Evolutionary conservation across 2,329 filamentous ascomycete species (phyloP).

Genomic region (Fonsecaea erecta): DNA sequence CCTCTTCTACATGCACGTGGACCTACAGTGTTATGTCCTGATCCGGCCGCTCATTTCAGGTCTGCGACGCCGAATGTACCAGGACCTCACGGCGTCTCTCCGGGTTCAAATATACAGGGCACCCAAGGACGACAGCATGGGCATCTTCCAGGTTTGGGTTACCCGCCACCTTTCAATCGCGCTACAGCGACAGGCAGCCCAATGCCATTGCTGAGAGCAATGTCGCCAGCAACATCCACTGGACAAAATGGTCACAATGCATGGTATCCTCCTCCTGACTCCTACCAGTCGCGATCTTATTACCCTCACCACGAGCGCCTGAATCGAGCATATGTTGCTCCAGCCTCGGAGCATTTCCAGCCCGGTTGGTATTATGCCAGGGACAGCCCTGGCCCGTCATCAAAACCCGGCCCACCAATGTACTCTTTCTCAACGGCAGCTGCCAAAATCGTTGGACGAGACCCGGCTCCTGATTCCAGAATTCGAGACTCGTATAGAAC

Average conservation of each 20-base stretch:
- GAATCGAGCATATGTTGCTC: conserved; percentile 6
- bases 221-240: conserved; percentile 15
- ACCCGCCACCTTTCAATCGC: conserved; percentile 26
- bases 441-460: conserved; percentile 33
- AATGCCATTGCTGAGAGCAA: conserved; percentile 32
- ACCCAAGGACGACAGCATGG: conserved; percentile 1
- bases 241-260: conserved; percentile 18
- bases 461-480: conserved; percentile 35
- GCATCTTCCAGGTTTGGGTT: background rate
- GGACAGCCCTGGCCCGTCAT: conserved; percentile 14
- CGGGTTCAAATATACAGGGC: conserved; percentile 2
- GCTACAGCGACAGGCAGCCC: conserved; percentile 38
- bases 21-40: conserved; percentile 31
- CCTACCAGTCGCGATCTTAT: conserved; percentile 6
- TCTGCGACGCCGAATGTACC: conserved; percentile 1
- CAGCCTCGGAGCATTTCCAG: conserved; percentile 33
- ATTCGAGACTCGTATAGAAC: conserved; percentile 39
- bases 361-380: conserved; percentile 38
- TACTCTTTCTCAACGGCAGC: conserved; percentile 39
- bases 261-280: conserved; percentile 12
- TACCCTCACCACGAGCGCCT: conserved; percentile 13
- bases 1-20: conserved; percentile 29
- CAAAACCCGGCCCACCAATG: conserved; percentile 15
- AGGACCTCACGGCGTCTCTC: background rate
- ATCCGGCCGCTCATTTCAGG: conserved; percentile 29